A percentile compares a stretch with the other conserved stretches of the same genome.
These are phyloP conservation scores for Aspergillus brasiliensis DNA, from an alignment of 2,329 filamentous ascomycete genomes.

Conservation along the genomic window DNA sequence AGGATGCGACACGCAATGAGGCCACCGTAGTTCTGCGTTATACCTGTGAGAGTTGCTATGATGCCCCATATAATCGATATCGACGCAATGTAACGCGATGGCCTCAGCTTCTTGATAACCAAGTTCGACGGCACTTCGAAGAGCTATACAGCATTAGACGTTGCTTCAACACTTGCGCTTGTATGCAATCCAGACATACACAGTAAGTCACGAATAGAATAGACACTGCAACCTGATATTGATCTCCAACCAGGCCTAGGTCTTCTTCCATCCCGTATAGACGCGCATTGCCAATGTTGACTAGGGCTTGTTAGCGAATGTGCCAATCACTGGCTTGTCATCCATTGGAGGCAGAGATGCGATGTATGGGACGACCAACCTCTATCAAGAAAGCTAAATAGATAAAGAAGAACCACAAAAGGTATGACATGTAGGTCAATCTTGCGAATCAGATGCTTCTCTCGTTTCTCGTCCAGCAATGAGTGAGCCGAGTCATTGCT, in stretches of 20 bases:
- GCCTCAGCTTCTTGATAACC: slow-evolving; percentile 64
- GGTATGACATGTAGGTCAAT: slow-evolving; percentile 46
- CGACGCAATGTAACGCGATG: slow-evolving; percentile 57
- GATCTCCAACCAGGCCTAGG: slow-evolving; percentile 60
- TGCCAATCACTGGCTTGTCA: neutral
- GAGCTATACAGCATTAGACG: slow-evolving; percentile 28
- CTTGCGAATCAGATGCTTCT: slow-evolving; percentile 38
- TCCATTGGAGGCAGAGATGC: neutral
- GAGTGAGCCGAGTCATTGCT: slow-evolving; percentile 19
- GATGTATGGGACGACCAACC: slow-evolving; percentile 27
- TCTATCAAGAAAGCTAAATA: slow-evolving; percentile 75
- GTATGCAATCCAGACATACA: slow-evolving; percentile 34
- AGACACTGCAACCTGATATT: slow-evolving; percentile 70
- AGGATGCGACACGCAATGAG: slow-evolving; percentile 70
- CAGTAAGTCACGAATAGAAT: slow-evolving; percentile 69
- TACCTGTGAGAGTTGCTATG: slow-evolving; percentile 57
- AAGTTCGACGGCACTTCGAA: slow-evolving; percentile 69
- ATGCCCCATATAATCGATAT: slow-evolving; percentile 64
- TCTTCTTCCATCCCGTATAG: slow-evolving; percentile 67
- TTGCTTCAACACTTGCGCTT: too few species aligned
- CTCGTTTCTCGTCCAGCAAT: slow-evolving; percentile 30
- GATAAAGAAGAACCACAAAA: slow-evolving; percentile 55
- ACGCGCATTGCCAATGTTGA: slow-evolving; percentile 73
- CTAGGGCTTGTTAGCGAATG: slow-evolving; percentile 34
- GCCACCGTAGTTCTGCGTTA: slow-evolving; percentile 65